Evolutionary conservation across 2,329 filamentous ascomycete genomes (phyloP), one percentile per base, ranked within the genome.

Genomic region (Ophiostoma angusticollis): DNA sequence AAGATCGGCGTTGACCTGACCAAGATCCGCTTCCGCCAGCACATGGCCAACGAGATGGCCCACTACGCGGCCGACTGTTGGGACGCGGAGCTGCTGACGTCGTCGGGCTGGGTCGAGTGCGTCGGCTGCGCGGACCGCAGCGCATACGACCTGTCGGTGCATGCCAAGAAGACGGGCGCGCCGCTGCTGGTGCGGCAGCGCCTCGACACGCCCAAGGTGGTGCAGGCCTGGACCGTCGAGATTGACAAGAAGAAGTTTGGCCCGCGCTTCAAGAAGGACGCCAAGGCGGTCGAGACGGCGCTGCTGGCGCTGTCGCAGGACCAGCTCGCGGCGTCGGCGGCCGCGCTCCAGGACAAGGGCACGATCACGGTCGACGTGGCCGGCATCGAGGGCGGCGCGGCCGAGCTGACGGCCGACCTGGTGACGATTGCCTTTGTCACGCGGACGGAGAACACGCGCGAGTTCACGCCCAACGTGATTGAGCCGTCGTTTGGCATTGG

Each of bases 401-500:
- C 85, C 18, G 78, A 89, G 56, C 66, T 96, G 37, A 68, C 71
- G 51, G 79, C 80, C 55, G 85, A 94, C 45, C 70, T 93, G 35
- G 68, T 98, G 55, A 74, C 68, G 42, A 85, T 96, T 50, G 83
- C 87, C 64, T 86, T 83, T 64, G 76, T 79, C 51, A 93, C 80
- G 50, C 72, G 85, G 46, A 72, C 78, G 4, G 84, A 94, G 60
- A 80, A 93, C 57, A 75, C 79, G 42, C 75, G 91, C 52, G 87
- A 95, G 58, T 98, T 84, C 65, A 93, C 81, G 1, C 89, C 89
- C 44, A 95, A 95, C 56, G 86, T 93, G 34, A 93, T 96, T 51
- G 91, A 98, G 65, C 91, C 89, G 2, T 96, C 89, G 1, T 98
- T 96, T 53, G 89, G 89, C 68, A 93, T 96, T 54, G 91, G 89